Base-by-base conservation (phyloP, 352 stramenopile genomes). In the Pythium brassicae region DNA sequence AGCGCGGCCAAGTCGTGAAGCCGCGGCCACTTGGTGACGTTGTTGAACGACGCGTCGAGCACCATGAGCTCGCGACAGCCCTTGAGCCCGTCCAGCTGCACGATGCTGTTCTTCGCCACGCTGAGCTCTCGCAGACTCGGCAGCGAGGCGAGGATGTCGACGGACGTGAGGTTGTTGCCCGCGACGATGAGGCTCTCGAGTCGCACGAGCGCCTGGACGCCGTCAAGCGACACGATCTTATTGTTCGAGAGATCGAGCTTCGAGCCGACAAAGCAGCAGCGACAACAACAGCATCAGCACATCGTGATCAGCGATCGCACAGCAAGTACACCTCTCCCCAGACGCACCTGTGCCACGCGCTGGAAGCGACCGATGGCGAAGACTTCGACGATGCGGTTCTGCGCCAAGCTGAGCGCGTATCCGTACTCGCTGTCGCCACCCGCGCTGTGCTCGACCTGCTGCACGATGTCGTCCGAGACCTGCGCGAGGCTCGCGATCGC, bases 191-290 rank as follows among this genome's bases (percentile, higher is more conserved):
- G 56, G 26, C 53, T 83, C 55, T 81, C 65, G 7, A 89, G 53
- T 7, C 45, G 52, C 6, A 32, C 55, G 19, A 89, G 68, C 8
- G 66, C 56, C 50, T 87, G 61, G 20, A 89, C 72, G 11, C 79
- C 79, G 23, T 82, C 69, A 0, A 89, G 57, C 19, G 50, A 68
- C 57, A 72, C 57, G 25, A 89, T 54, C 49, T 82, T 70, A 46
- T 87, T 89, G 5, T 66, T 63, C 23, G 76, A 89, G 2, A 89
- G 53, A 60, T 87, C 76, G 47, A 89, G 50, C 76, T 89, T 29
- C 10, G 42, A 29, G 42, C 10, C 32, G 9, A 37, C 3, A 3
- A 19, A 47, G n/a, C 20, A 17, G 37, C 17, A 47, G 32, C 32
- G 32, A 37, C 32, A 37, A 37, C 32, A 9, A 9, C 32, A 7